These are phyloP conservation scores for Paramecium tetraurelia DNA, from an alignment of 73 alveolate genomes.

Conservation along the genomic window DNA sequence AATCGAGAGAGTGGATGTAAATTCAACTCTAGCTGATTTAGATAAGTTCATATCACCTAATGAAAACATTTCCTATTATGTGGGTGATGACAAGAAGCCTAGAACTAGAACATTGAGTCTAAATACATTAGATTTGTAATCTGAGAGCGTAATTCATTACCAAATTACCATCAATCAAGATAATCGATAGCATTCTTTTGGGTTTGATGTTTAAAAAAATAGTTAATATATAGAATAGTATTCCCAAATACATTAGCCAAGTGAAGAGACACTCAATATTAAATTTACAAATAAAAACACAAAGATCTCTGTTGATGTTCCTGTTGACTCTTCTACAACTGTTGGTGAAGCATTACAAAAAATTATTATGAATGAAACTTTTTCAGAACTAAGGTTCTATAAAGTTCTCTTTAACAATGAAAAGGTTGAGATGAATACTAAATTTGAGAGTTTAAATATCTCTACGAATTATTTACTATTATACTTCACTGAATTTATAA, in stretches of 20 bases:
- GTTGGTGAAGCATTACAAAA: not conserved
- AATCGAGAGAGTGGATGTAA: not conserved
- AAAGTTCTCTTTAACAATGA: not conserved
- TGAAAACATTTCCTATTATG: not conserved
- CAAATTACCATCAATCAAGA: not conserved
- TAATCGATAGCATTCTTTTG: no score
- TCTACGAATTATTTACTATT: not conserved
- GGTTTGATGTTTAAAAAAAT: no score
- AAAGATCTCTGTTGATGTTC: not conserved
- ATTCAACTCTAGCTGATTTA: not conserved
- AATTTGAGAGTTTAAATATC: not conserved
- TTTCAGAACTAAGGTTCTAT: not conserved
- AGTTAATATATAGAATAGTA: no score
- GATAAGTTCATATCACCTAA: not conserved
- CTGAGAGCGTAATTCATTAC: not conserved
- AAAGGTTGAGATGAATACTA: not conserved
- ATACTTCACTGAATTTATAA: not conserved
- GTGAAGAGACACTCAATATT: not conserved
- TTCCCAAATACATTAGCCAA: not conserved
- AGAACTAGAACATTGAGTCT: not conserved
- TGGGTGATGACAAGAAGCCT: not conserved
- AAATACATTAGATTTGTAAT: not conserved
- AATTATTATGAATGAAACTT: not conserved
- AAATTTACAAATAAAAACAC: not conserved
- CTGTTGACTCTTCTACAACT: no score